Conservation (phyloP, 441 rosid genomes). For the Viola pubescens region DNA sequence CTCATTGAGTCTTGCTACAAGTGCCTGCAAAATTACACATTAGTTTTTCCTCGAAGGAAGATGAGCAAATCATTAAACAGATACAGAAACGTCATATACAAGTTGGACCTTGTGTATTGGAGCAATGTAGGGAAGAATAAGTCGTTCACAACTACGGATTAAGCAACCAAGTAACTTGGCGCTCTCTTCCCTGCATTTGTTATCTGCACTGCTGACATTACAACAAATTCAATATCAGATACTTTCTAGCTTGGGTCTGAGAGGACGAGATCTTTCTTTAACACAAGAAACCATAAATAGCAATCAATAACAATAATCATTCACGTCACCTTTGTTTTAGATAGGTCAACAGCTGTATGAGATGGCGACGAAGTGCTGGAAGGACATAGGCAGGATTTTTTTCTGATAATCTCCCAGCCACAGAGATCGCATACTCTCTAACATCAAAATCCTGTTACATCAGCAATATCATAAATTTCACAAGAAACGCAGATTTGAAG, state of each 20-base stretch:
- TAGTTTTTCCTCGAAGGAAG: constrained; percentile 1
- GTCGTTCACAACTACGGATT: constrained; percentile 95
- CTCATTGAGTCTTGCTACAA: constrained; percentile 89
- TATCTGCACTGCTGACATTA: constrained; percentile 93
- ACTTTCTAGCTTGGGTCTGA: background rate
- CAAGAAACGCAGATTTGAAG: constrained; percentile 8
- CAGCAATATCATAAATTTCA: constrained; percentile 16
- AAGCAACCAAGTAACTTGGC: constrained; percentile 96
- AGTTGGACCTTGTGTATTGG: constrained; percentile 90
- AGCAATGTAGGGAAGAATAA: constrained; percentile 87
- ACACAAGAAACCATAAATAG: background rate
- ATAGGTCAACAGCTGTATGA: constrained; percentile 94
- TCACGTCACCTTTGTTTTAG: constrained; percentile 84
- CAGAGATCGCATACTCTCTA: constrained; percentile 93
- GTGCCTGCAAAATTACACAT: constrained; percentile 62
- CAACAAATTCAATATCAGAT: constrained; percentile 26
- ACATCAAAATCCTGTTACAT: constrained; percentile 86
- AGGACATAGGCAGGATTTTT: constrained; percentile 99
- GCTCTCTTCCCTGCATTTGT: constrained; percentile 98
- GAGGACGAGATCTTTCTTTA: constrained; percentile 11
- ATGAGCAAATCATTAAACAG: background rate
- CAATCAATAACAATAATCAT: background rate
- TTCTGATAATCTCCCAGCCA: constrained; percentile 98
- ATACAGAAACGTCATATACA: constrained; percentile 19
- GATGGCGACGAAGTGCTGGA: constrained; percentile 99